Evolutionary conservation across 768 basidiomycete species (phyloP), one percentile per base, ranked within the genome.

Genomic region (Hygrocybe punicea): DNA sequence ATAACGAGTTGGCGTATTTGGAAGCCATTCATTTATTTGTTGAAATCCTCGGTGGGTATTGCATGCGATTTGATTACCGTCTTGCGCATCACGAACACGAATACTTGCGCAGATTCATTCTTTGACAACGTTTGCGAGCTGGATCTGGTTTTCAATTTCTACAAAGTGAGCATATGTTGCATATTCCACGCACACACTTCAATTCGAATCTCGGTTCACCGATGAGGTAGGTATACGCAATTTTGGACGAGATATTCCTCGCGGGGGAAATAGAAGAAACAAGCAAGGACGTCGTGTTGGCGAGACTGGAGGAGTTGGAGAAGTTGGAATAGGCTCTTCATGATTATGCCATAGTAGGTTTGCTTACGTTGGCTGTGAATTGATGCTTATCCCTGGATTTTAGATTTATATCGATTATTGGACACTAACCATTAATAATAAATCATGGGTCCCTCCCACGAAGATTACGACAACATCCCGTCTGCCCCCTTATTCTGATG

Each of bases 241-340:
- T 99, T 54, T 78, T 99, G 56, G 97, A 99, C 69, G 97, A 99
- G 68, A 92, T 98, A 52, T 98, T 99, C 76, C 80, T 99, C 13
- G 97, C 97, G 2, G 97, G 97, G 4, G 97, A 99, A 74, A 89
- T 98, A 40, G 95, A 98, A 72, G 97, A 98, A 73, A 98, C 96
- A 34, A 93, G 91, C 69, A 98, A 98, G 68, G 92, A 94, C 53
- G 96, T 98, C 25, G 95, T 98, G 2, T 74, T 98, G 44, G 82
- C 89, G 51, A 82, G 97, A 61, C 72, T 99, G 48, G 96, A 97
- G 64, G 89, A 89, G 66, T 75, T 98, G 59, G 97, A 98, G 76
- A 93, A 95, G 72, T 77, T 97, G 55, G 94, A 96, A 72, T 96
- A 73, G 76, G 17, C 45, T n/a, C 6, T 5, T n/a, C n/a, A 21